Percentiles rank a stretch among this genome's conserved stretches.
These are phyloP conservation scores for Fusarium burgessii DNA, from an alignment of 2,329 filamentous ascomycete species.

Conservation along the genomic window DNA sequence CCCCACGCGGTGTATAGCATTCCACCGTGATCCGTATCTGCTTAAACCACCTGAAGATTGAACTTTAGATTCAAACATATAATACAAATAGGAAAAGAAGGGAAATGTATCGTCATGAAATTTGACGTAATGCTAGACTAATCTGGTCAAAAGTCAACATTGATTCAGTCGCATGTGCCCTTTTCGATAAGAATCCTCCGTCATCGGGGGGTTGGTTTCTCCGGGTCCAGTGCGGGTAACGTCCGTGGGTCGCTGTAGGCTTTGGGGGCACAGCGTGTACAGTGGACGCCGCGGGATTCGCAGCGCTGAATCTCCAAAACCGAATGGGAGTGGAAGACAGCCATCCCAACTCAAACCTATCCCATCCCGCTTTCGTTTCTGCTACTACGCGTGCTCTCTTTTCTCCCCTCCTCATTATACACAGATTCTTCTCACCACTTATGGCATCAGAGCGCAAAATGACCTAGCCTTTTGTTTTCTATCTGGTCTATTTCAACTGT, in stretches of 20 bases:
- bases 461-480: conserved; percentile 39
- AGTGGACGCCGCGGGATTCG: conserved; percentile 33
- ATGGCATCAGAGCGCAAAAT: conserved; percentile 41
- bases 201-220: conserved; percentile 43
- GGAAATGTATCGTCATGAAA: not conserved
- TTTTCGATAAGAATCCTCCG: conserved; percentile 44
- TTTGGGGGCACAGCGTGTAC: conserved; percentile 4
- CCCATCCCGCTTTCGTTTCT: conserved; percentile 40
- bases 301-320: conserved; percentile 45
- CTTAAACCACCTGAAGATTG: not conserved
- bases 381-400: conserved; percentile 41
- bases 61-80: not conserved
- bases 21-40: not conserved
- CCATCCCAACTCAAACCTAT: conserved; percentile 15
- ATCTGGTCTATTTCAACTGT: conserved; percentile 38
- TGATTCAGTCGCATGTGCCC: conserved; percentile 11
- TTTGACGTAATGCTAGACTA: not conserved
- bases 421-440: conserved; percentile 30
- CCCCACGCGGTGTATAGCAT: conserved; percentile 18
- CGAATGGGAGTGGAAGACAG: conserved; percentile 32
- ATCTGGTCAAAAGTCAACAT: conserved; percentile 1
- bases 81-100: not conserved
- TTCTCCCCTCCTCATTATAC: conserved; percentile 40
- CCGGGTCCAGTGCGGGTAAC: conserved; percentile 30
- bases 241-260: conserved; percentile 32